Percentiles rank a stretch among this genome's conserved stretches.
Evolutionary conservation across 352 stramenopile genomes (phyloP).

Genomic region (Globisporangium abappressorium): DNA sequence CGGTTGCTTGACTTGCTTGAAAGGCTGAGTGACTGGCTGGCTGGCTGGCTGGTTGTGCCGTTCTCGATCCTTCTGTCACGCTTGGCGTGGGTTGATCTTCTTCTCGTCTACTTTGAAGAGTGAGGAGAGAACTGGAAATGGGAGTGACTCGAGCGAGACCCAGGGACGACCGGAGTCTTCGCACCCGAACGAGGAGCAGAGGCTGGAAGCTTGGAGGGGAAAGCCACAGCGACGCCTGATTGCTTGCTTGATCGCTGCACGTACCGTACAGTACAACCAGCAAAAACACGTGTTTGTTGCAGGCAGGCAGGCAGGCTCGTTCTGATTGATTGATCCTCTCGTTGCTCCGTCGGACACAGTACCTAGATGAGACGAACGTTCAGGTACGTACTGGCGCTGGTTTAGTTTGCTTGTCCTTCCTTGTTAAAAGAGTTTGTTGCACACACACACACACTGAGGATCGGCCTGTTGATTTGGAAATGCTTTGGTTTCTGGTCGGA

Average conservation of each 20-base stretch:
- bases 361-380: constrained; percentile 1
- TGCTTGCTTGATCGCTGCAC: not conserved
- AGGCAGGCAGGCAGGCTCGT: too few relatives aligned
- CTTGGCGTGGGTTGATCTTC: not conserved
- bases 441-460: not conserved
- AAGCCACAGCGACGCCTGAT: not conserved
- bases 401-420: not conserved
- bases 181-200: not conserved
- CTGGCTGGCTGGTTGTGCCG: too few relatives aligned
- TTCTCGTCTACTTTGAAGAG: constrained; percentile 1
- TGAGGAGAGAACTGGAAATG: not conserved
- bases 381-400: not conserved
- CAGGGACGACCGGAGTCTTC: not conserved
- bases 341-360: not conserved
- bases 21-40: too few relatives aligned
- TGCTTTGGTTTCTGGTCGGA: not conserved
- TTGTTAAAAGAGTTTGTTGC: not conserved
- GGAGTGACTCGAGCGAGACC: not conserved
- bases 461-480: not conserved
- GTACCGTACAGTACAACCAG: not conserved
- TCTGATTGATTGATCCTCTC: not conserved
- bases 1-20: not conserved
- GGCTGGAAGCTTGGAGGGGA: not conserved
- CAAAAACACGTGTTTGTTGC: not conserved
- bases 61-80: not conserved